Evolutionary conservation across 176 grass and related monocot genomes (phyloP).

Genomic region (Aegilops sharonensis): DNA sequence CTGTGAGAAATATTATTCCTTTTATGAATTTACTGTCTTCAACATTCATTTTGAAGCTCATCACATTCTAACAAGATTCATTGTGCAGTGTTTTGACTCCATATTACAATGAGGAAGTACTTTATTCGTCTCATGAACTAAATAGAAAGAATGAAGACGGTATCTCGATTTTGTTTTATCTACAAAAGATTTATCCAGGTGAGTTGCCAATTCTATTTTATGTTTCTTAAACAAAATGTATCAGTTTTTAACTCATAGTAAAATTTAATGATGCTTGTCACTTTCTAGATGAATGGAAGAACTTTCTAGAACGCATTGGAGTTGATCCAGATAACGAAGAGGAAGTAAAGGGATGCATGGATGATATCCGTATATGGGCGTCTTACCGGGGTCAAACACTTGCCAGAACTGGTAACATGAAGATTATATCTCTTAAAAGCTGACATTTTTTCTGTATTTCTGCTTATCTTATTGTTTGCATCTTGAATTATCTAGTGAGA

Average conservation of each 20-base stretch:
- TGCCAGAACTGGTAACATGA: constrained; percentile 65
- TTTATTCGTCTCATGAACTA: constrained; percentile 64
- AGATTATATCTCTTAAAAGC: constrained; percentile 21
- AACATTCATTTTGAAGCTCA: neutral
- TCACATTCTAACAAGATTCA: constrained; percentile 35
- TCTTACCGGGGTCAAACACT: constrained; percentile 81
- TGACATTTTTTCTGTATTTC: constrained; percentile 13
- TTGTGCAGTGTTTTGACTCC: constrained; percentile 66
- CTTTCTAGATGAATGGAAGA: constrained; percentile 70
- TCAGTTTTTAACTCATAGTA: neutral
- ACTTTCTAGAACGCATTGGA: constrained; percentile 60
- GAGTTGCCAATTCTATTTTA: constrained; percentile 20
- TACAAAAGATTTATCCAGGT: constrained; percentile 85
- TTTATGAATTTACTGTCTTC: neutral
- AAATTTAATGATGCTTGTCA: constrained; percentile 17
- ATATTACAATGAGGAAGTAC: constrained; percentile 82
- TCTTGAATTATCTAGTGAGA: constrained; percentile 51
- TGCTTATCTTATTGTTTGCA: constrained; percentile 23
- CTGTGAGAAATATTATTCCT: constrained; percentile 6
- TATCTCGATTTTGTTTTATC: constrained; percentile 73
- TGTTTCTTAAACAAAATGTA: constrained; percentile 14
- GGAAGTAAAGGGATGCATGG: constrained; percentile 34
- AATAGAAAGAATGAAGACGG: constrained; percentile 78
- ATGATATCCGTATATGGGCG: constrained; percentile 63
- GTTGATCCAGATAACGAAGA: constrained; percentile 35